A percentile compares a stretch with the other conserved stretches of the same genome.
Evolutionary conservation across 2,329 filamentous ascomycete species (phyloP).

Genomic region (Phyllosticta paracitricarpa): DNA sequence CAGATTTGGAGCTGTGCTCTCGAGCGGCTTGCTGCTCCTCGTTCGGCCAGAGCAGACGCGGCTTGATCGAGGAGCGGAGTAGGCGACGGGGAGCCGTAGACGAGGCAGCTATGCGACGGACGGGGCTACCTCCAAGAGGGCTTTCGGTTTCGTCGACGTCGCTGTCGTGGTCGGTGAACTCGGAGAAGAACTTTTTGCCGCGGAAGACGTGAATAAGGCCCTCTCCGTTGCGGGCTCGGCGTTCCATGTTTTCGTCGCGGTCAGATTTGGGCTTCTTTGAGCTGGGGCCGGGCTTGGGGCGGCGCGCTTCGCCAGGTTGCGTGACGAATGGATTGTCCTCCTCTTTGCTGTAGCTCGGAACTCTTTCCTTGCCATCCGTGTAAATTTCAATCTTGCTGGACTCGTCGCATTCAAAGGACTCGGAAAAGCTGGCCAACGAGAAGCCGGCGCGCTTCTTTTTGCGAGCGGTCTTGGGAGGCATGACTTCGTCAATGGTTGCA

Average conservation of each 20-base stretch:
- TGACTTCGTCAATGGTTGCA: slow-evolving; percentile 46
- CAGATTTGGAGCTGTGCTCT: slow-evolving; percentile 32
- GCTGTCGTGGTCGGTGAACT: slow-evolving; percentile 35
- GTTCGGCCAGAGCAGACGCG: slow-evolving; percentile 59
- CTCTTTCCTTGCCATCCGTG: slow-evolving; percentile 66
- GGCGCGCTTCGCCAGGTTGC: slow-evolving; percentile 16
- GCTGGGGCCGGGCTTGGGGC: slow-evolving; percentile 17
- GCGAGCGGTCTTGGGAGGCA: slow-evolving; percentile 50
- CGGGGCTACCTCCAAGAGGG: background rate
- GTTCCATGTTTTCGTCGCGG: slow-evolving; percentile 50
- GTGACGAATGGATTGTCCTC: slow-evolving; percentile 64
- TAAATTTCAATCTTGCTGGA: slow-evolving; percentile 52
- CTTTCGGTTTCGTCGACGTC: background rate
- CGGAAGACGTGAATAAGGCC: slow-evolving; percentile 71
- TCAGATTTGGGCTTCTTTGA: slow-evolving; percentile 28
- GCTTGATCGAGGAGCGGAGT: slow-evolving; percentile 61
- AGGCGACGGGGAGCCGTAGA: slow-evolving; percentile 36
- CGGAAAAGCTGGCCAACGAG: slow-evolving; percentile 27
- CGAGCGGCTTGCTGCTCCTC: slow-evolving; percentile 36
- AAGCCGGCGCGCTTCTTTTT: slow-evolving; percentile 44
- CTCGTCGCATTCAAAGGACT: slow-evolving; percentile 46
- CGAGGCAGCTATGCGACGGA: background rate
- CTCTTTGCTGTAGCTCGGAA: slow-evolving; percentile 57
- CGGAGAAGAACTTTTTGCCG: slow-evolving; percentile 68
- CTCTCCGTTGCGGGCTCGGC: slow-evolving; percentile 55